Base-by-base conservation (phyloP, 345 rosid genomes). In the Clarkia xantiana region DNA sequence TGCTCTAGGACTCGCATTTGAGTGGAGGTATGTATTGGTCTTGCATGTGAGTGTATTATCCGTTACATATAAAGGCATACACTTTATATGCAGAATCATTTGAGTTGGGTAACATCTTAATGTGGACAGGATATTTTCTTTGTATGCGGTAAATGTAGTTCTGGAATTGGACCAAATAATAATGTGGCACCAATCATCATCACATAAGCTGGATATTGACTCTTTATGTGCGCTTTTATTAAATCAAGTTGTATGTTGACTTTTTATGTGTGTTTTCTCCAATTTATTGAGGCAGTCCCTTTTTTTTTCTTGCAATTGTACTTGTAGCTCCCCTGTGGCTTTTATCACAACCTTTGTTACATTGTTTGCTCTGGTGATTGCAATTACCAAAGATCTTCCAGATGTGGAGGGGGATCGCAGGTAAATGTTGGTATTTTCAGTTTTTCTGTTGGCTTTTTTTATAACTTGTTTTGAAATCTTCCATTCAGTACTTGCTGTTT, bases 341-440 rank as follows among this genome's bases (percentile, higher is more conserved):
- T 90, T 90, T 73, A 90, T 90, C 68, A 86, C 95, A 40, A 76
- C 80, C 49, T 90, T 90, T 57, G 95, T 86, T 47, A 81, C 95
- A 40, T 49, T 90, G 64, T 90, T 90, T 58, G 97, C 97, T 0
- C 66, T 83, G 55, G 97, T 90, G 56, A 86, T 90, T 58, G 97
- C 95, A 56, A 80, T 90, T 62, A 86, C 97, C 40, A 83, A 83
- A 65, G 97, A 90, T 74, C 94, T 90, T 62, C 91, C 95, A 36
- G 94, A 86, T 62, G 91, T 86, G 20, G 97, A 90, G 61, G 97
- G 97, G 43, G 97, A 86, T 77, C 89, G 86, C 68, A 86, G 83
- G 97, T 90, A 76, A 76, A 2, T 29, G 36, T 10, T 29, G 12
- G 17, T 9, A 25, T 38, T 56, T 25, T 36, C 41, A 18, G 15